phyloP scores from a whole-genome alignment of 352 stramenopile species.

The Halophytophthora polymorphica region DNA sequence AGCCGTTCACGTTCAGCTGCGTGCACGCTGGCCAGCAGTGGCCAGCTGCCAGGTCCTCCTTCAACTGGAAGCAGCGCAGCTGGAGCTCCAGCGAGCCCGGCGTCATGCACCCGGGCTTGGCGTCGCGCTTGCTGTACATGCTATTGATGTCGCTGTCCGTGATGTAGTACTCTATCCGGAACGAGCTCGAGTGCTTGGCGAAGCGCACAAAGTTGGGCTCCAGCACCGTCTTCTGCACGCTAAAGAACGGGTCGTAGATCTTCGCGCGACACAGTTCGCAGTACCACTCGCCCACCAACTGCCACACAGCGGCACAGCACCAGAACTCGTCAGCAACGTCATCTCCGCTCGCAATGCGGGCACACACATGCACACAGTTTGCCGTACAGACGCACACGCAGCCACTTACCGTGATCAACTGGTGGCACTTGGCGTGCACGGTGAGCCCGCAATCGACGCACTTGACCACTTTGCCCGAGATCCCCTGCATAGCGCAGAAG shows the following conservation, averaged over 20 bases:
- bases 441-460: slow-evolving; percentile 47
- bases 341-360: background rate
- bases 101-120: slow-evolving; percentile 47
- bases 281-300: slow-evolving; percentile 57
- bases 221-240: slow-evolving; percentile 55
- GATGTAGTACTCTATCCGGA: slow-evolving; percentile 67
- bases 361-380: background rate
- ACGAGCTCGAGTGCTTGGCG: slow-evolving; percentile 35
- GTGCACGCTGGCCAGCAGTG: slow-evolving; percentile 72
- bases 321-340: background rate
- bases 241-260: slow-evolving; percentile 71
- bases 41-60: slow-evolving; percentile 64
- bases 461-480: slow-evolving; percentile 40
- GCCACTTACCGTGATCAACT: slow-evolving; percentile 47
- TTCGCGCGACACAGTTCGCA: slow-evolving; percentile 69
- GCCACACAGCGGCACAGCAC: slow-evolving; percentile 2
- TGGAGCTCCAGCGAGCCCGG: slow-evolving; percentile 70
- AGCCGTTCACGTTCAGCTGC: slow-evolving; percentile 69
- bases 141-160: slow-evolving; percentile 72
- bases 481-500: slow-evolving; percentile 40
- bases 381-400: background rate
- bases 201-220: slow-evolving; percentile 66
- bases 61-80: slow-evolving; percentile 71
- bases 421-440: slow-evolving; percentile 81
- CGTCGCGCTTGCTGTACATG: slow-evolving; percentile 56